A percentile compares a stretch with the other conserved stretches of the same genome.
Evolutionary conservation across 2,329 filamentous ascomycete species (phyloP).

Genomic region (Phialophora chinensis): DNA sequence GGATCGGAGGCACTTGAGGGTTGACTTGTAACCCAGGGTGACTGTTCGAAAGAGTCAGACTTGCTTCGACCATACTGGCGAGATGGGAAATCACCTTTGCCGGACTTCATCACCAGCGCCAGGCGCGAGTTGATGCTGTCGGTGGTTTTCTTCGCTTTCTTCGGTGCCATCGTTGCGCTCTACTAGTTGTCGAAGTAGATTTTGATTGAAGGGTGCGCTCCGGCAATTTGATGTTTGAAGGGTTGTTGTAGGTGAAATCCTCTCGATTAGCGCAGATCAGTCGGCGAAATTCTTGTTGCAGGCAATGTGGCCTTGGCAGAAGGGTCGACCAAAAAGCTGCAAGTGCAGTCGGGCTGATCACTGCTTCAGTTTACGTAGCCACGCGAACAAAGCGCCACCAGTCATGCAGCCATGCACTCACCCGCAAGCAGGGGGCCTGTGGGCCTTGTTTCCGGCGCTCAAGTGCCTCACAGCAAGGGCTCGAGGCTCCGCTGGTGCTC

Average conservation of each 20-base stretch:
- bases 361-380: not conserved
- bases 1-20: slow-evolving; percentile 85
- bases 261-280: not conserved
- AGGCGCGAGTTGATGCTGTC: slow-evolving; percentile 77
- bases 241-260: not conserved
- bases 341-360: not conserved
- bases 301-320: slow-evolving; percentile 2
- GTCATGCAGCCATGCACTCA: not conserved
- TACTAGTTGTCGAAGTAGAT: slow-evolving; percentile 37
- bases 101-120: slow-evolving; percentile 71
- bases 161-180: slow-evolving; percentile 66
- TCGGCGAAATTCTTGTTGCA: not conserved
- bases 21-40: slow-evolving; percentile 88
- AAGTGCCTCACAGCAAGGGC: slow-evolving; percentile 1
- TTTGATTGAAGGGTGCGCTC: slow-evolving; percentile 45
- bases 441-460: slow-evolving; percentile 2
- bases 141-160: slow-evolving; percentile 78
- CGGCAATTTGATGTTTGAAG: slow-evolving; percentile 41
- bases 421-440: slow-evolving; percentile 15
- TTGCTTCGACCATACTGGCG: slow-evolving; percentile 8
- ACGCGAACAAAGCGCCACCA: slow-evolving; percentile 4
- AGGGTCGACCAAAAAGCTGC: not conserved
- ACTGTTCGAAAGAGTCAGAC: slow-evolving; percentile 56
- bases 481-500: slow-evolving; percentile 20
- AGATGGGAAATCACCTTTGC: slow-evolving; percentile 56